phyloP scores from a whole-genome alignment of 2,329 filamentous ascomycete genomes.

The Colletotrichum nymphaeae region DNA sequence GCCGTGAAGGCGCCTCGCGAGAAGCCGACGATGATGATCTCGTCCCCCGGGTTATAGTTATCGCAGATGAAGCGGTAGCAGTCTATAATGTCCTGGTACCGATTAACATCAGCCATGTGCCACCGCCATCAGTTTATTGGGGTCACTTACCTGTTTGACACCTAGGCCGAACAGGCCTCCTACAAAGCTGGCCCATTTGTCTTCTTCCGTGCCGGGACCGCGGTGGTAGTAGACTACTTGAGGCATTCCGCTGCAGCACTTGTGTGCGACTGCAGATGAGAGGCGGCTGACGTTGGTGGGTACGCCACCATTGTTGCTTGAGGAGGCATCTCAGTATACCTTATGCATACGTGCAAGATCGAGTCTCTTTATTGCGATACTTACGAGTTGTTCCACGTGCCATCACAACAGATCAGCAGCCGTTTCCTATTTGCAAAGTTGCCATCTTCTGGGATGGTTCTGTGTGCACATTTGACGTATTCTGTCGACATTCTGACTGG shows the following conservation, averaged over 20 bases:
- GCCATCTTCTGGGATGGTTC: background rate
- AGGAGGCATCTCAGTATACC: background rate
- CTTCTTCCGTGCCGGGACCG: conserved; percentile 46
- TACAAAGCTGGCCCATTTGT: conserved; percentile 37
- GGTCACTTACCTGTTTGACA: conserved; percentile 32
- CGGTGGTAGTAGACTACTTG: conserved; percentile 52
- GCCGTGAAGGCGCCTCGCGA: conserved; percentile 51
- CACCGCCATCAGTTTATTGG: too few relatives aligned
- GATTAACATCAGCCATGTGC: background rate
- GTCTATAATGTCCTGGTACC: conserved; percentile 46
- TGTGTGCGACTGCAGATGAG: conserved; percentile 44
- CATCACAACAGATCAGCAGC: conserved; percentile 49
- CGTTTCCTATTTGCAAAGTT: conserved; percentile 36
- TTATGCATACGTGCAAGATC: fast-evolving
- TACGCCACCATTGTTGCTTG: conserved; percentile 2
- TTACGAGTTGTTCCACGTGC: conserved; percentile 47
- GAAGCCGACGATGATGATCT: conserved; percentile 51
- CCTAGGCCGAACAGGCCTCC: conserved; percentile 42
- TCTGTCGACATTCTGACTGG: background rate
- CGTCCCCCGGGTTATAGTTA: conserved; percentile 47
- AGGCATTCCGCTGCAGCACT: conserved; percentile 43
- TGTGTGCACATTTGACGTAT: background rate
- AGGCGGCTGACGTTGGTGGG: conserved; percentile 48
- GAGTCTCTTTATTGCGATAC: background rate
- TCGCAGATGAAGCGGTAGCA: conserved; percentile 50